Evolutionary conservation across 2,329 filamentous ascomycete genomes (phyloP), one percentile per base, ranked within the genome.

Genomic region (Dactylellina leptospora): DNA sequence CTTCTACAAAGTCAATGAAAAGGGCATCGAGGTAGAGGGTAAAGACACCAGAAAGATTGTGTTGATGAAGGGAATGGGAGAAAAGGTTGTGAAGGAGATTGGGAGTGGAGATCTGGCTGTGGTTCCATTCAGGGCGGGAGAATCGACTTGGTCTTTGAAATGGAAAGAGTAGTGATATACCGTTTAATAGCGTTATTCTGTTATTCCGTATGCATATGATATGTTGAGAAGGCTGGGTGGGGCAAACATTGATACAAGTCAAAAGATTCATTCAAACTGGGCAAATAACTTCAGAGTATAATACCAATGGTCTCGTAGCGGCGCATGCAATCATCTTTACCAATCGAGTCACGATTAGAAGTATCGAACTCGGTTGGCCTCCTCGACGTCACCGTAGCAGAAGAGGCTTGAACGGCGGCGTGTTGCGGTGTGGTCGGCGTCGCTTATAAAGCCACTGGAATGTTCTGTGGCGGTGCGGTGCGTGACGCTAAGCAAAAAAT

Each of bases 41-140:
- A 50, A 73, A 6, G 68, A 74, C 42, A 63, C 62, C 22, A 50
- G 47, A 23, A 63, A 28, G 23, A 85, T 90, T 76, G 80, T 85
- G 59, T 78, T 90, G 73, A 84, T 81, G 76, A 86, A 82, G 78
- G 82, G 82, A 10, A 58, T 74, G 50, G 82, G 81, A n/a, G 84
- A 84, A 76, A 83, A 80, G 71, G 84, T 90, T 36, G 79, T 81
- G 25, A 82, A 85, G 64, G 81, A 84, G 38, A 77, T 90, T 61
- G 75, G 76, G 61, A 82, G 80, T 77, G 85, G 82, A 23, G 81
- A 84, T 10, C 84, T 84, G 36, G 80, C 87, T 10, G 85, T 91
- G 42, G 86, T 90, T 74, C 87, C 87, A 8, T 90, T 89, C 78
- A 81, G 86, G 63, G 83, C 84, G 74, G 87, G 86, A 1, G 84